Percentiles rank a stretch among this genome's conserved stretches.
Evolutionary conservation across 805 yeast species (phyloP).

Genomic region (Kodamaea jinghongensis): DNA sequence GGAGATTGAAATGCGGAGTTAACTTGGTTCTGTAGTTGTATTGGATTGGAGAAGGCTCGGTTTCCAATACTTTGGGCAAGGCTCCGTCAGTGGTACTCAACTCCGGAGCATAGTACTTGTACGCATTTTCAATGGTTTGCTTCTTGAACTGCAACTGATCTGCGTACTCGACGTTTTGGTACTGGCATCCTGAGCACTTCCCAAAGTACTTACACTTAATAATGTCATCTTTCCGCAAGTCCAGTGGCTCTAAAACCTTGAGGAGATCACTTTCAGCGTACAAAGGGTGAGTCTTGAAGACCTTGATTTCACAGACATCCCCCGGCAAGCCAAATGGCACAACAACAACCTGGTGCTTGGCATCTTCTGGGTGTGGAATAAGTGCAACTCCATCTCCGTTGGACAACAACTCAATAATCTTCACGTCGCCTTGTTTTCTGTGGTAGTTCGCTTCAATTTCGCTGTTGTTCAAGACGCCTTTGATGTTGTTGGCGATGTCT

Average conservation of each 20-base stretch:
- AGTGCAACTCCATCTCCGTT: slow-evolving; percentile 88
- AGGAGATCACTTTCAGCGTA: slow-evolving; percentile 76
- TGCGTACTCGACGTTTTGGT: slow-evolving; percentile 71
- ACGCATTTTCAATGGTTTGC: slow-evolving; percentile 78
- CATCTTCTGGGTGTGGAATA: slow-evolving; percentile 54
- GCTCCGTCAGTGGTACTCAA: slow-evolving; percentile 33
- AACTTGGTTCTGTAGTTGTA: slow-evolving; percentile 85
- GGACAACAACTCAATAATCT: slow-evolving; percentile 59
- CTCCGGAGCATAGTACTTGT: slow-evolving; percentile 66
- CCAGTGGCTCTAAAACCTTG: slow-evolving; percentile 36
- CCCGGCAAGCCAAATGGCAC: slow-evolving; percentile 91
- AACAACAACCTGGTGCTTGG: slow-evolving; percentile 58
- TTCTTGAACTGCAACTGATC: slow-evolving; percentile 72
- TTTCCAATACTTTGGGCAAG: slow-evolving; percentile 61
- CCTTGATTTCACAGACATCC: slow-evolving; percentile 65
- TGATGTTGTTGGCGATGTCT: slow-evolving; percentile 64
- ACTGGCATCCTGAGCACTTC: slow-evolving; percentile 92
- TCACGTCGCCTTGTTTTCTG: slow-evolving; percentile 55
- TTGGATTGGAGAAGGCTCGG: slow-evolving; percentile 74
- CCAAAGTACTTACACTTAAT: slow-evolving; percentile 85
- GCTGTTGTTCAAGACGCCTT: slow-evolving; percentile 58
- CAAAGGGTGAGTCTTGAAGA: slow-evolving; percentile 74
- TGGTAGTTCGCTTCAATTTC: slow-evolving; percentile 50
- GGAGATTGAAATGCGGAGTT: slow-evolving; percentile 92
- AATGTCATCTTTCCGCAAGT: slow-evolving; percentile 51